Base-by-base conservation (phyloP, 2,329 filamentous ascomycete genomes). In the Huntiella abstrusa region DNA sequence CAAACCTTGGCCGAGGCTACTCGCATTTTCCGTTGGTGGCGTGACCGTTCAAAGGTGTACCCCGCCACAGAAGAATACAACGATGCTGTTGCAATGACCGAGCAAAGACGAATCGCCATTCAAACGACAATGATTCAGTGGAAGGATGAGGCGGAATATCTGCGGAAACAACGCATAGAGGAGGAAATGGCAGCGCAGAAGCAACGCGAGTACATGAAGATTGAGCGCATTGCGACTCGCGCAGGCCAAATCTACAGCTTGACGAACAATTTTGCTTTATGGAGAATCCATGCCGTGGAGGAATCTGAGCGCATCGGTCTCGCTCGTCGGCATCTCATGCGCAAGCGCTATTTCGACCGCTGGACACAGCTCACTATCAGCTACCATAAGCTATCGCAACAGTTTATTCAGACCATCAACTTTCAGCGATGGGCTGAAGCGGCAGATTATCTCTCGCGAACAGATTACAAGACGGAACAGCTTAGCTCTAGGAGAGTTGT, bases 321-420 rank as follows among this genome's bases (percentile, higher is more conserved):
- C 37, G 83, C 82, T 15, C 70, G 80, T 51, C 68, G 75, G 51
- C 80, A 84, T 56, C 75, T 87, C 50, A 62, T 91, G 46, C 69
- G 78, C 47, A 74, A 64, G 49, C 63, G 64, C 8, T 51, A 55
- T 37, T 55, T 55, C 40, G 51, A 53, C 37, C 44, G 49, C 10
- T 55, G 54, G 54, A 52, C 50, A 5, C 40, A 51, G 4, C 38
- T 52, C 28, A 51, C 53, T n/a, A 16, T 45, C 5, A 40, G 48
- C 36, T 50, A 47, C 32, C 22, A 42, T 10, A 22, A 43, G n/a
- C 41, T 50, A 35, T 42, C 49, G 3, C 49, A 45, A 17, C 33
- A 34, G 28, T 47, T 48, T 28, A 39, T 48, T 10, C 16, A 42
- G 33, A 41, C 38, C 3, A 39, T 48, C n/a, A 50, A 48, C 12